Base-by-base conservation (phyloP, 2,329 filamentous ascomycete genomes). In the Nemania diffusa region DNA sequence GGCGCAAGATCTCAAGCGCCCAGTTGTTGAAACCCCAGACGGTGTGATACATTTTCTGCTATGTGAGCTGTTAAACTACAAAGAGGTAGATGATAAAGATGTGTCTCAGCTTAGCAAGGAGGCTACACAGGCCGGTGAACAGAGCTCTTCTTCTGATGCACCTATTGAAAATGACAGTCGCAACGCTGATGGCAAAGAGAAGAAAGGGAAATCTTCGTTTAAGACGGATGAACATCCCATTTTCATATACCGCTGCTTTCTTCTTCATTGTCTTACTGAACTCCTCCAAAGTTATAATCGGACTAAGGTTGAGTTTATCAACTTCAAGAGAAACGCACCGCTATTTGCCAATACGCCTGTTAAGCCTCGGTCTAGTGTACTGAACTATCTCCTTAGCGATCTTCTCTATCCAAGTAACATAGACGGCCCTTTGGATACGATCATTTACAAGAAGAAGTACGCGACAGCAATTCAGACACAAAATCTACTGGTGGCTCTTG, bases 221-320 rank as follows among this genome's bases (percentile, higher is more conserved):
- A 97, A 97, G 80, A 84, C 92, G 0, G 94, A 97, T 57, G 92
- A 97, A 37, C 94, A 99, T 78, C 93, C 94, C 0, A 97, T 97
- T 67, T 99, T 97, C 81, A 91, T 98, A 60, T 99, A 98, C 77
- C 90, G 96, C 55, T 97, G 95, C 81, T 97, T 98, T 82, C 83
- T 99, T 58, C 86, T 99, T 34, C 94, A 96, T 77, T 97, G 94
- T 75, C 83, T 99, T 44, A 91, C 93, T 0, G 96, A 99, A 79
- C 87, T 99, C 15, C 84, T 99, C 15, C 90, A 92, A 64, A 97
- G 92, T 75, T 99, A 98, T 81, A 97, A 94, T 73, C 90, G 94
- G 61, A 93, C 94, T 8, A 99, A 99, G 84, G 89, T 99, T 50
- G 97, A 99, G 78, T 98, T 99, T 78, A 97, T 99, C 83, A 98